phyloP scores from a whole-genome alignment of 2,329 filamentous ascomycete genomes.

The Colletotrichum graminicola region DNA sequence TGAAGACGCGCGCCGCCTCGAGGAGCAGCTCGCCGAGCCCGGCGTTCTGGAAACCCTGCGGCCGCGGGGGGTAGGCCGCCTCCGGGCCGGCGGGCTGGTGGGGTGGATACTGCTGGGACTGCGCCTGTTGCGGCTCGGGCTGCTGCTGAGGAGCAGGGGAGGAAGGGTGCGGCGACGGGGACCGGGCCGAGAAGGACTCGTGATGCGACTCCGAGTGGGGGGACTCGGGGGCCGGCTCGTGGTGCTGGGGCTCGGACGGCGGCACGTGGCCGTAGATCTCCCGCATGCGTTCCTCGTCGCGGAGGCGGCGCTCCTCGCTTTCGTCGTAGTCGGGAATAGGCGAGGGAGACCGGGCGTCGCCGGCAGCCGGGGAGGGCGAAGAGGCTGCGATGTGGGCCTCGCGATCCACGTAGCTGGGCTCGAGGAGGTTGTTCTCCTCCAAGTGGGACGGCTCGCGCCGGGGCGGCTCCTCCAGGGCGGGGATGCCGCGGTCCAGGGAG shows the following conservation, averaged over 20 bases:
- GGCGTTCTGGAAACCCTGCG: constrained; percentile 53
- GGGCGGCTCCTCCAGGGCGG: constrained; percentile 25
- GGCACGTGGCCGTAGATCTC: constrained; percentile 64
- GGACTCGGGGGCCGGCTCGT: constrained; percentile 37
- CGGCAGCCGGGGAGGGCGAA: constrained; percentile 13
- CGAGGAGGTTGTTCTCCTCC: constrained; percentile 35
- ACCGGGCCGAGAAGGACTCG: not conserved
- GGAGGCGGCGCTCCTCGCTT: constrained; percentile 53
- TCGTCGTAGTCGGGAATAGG: constrained; percentile 42
- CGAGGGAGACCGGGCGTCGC: not conserved
- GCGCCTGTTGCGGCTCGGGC: constrained; percentile 42
- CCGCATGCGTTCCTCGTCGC: constrained; percentile 64
- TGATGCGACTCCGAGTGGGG: constrained; percentile 32
- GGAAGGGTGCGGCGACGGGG: not conserved
- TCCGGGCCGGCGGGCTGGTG: constrained; percentile 46
- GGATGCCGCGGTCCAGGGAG: constrained; percentile 19
- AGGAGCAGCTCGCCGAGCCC: constrained; percentile 67
- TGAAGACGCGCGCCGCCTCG: constrained; percentile 64
- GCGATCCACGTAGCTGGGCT: constrained; percentile 28
- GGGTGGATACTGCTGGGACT: constrained; percentile 42
- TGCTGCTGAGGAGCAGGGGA: no score
- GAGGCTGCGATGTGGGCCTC: constrained; percentile 16
- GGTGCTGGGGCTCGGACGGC: constrained; percentile 16
- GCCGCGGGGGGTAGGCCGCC: constrained; percentile 47
- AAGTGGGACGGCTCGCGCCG: constrained; percentile 5